Percentiles rank a stretch among this genome's conserved stretches.
Conservation (phyloP, 169 alveolate genomes). For the Cryptosporidium ubiquitum region DNA sequence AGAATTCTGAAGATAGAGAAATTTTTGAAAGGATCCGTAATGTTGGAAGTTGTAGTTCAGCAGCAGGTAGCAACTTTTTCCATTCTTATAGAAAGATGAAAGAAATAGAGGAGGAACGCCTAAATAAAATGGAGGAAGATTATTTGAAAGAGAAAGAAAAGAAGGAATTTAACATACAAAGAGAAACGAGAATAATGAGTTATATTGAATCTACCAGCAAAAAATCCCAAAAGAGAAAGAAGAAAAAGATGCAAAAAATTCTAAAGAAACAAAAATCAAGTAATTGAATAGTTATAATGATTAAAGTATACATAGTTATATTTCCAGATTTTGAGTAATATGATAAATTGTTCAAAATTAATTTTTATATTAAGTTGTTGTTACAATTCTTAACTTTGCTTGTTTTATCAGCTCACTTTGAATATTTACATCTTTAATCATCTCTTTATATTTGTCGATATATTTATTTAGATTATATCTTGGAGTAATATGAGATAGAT, state of each 20-base stretch:
- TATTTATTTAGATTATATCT: slow-evolving; percentile 24
- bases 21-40: slow-evolving; percentile 58
- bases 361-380: slow-evolving; percentile 15
- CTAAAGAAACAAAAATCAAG: not conserved
- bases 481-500: slow-evolving; percentile 36
- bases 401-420: slow-evolving; percentile 44
- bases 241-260: slow-evolving; percentile 2
- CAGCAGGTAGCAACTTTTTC: slow-evolving; percentile 79
- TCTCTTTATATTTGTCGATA: slow-evolving; percentile 41
- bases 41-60: slow-evolving; percentile 77
- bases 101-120: slow-evolving; percentile 75
- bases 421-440: slow-evolving; percentile 13
- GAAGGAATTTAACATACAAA: slow-evolving; percentile 53
- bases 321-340: not conserved
- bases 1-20: slow-evolving; percentile 4
- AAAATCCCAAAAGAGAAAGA: slow-evolving; percentile 56
- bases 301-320: not conserved
- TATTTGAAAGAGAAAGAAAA: slow-evolving; percentile 53
- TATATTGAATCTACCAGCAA: slow-evolving; percentile 27
- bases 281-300: not conserved
- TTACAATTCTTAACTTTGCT: slow-evolving; percentile 56
- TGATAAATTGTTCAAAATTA: not conserved
- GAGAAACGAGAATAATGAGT: slow-evolving; percentile 22
- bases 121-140: slow-evolving; percentile 76
- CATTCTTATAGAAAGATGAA: slow-evolving; percentile 73